Base-by-base conservation (phyloP, 768 basidiomycete genomes). In the Pisolithus tinctorius region DNA sequence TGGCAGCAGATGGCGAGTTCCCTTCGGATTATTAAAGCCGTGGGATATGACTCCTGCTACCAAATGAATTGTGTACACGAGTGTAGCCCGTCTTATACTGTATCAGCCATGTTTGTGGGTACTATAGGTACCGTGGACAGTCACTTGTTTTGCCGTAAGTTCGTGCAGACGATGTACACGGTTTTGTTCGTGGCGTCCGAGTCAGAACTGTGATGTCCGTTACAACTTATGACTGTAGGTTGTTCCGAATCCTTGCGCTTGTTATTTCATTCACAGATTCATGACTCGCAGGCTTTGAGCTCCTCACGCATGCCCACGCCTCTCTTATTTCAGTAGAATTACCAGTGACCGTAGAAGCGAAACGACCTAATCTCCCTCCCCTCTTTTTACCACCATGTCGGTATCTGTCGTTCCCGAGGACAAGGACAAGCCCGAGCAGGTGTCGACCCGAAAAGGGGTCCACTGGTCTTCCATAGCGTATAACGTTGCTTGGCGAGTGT, bases 1-100 rank as follows among this genome's bases (percentile, higher is more conserved):
- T 75, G 29, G 68, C 61, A 50, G 60, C 61, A 23, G 53, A 55
- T 4, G 64, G 64, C 20, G 42, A 49, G 10, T 69, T 67, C 52
- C 57, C 69, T 39, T 67, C 61, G 14, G 65, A 67, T 23, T 60
- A 54, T 53, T 66, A 56, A 56, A 23, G 31, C 58, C 34, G 34
- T 14, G 2, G 34, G 34, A 14, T 11, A 13, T 34, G 11, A 14
- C 13, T 34, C 13, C 11, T 34, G 13, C 13, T 13, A 11, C 9
- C 30, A 13, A 34, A 14, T 14, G 34, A 34, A 34, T 34, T 34
- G 34, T 31, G 30, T 31, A 31, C 30, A 31, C 8, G 30, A 31
- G 30, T 31, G 30, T 10, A 31, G 14, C 34, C 20, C 20, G 20
- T 20, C 20, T 20, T 20, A 34, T 34, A 13, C 34, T 14, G 34